These are phyloP conservation scores for Pestalotiopsis sp. DNA, from an alignment of 2,329 filamentous ascomycete species.

Conservation along the genomic window DNA sequence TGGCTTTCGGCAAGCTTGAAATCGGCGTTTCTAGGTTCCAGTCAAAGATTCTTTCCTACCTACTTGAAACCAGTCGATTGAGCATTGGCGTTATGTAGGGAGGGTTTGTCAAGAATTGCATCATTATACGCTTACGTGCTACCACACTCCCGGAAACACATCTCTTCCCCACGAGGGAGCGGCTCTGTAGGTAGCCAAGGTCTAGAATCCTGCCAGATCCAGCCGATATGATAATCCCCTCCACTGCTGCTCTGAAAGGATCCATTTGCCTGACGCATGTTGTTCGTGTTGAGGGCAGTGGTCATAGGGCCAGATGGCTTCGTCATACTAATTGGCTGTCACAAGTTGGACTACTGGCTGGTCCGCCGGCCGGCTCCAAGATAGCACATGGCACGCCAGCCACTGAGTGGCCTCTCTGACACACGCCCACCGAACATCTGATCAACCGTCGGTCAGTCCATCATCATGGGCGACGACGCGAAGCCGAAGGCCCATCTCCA, in stretches of 20 bases:
- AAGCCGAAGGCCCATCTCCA: conserved; percentile 8
- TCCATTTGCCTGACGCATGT: neutral
- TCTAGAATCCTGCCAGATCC: neutral
- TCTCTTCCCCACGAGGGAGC: neutral
- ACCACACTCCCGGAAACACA: neutral
- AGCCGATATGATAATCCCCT: neutral
- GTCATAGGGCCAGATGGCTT: neutral
- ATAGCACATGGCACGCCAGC: conserved; percentile 7
- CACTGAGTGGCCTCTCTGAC: conserved; percentile 6
- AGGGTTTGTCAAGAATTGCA: neutral
- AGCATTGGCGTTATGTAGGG: too few species aligned
- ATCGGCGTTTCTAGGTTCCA: too few species aligned
- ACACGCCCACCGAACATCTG: conserved; percentile 7
- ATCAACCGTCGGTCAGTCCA: conserved; percentile 12
- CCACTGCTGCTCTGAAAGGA: neutral
- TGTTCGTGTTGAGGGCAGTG: neutral
- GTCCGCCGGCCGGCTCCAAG: conserved; percentile 4
- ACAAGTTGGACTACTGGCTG: conserved; percentile 5
- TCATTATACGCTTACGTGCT: neutral
- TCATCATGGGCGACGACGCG: conserved; percentile 6
- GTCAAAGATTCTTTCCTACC: too few species aligned
- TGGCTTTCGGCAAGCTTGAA: too few species aligned
- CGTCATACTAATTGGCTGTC: conserved; percentile 3
- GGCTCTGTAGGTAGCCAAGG: neutral
- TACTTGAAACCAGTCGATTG: too few species aligned